Base-by-base conservation (phyloP, 768 basidiomycete genomes). In the Collybiopsis luxurians region DNA sequence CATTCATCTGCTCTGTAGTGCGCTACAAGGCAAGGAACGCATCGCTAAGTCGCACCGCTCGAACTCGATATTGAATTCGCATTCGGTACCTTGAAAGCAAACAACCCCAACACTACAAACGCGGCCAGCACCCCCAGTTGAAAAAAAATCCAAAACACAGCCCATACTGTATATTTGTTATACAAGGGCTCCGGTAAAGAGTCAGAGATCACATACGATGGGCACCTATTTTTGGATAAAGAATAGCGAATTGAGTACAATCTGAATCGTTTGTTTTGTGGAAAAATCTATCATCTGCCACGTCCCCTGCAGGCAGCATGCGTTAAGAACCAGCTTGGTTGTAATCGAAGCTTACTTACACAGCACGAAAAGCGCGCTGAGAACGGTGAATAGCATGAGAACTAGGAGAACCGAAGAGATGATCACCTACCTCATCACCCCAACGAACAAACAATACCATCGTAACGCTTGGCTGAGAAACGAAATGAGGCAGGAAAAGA, bases 191-290 rank as follows among this genome's bases (percentile, higher is more conserved):
- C 44, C 48, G 23, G 19, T 5, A 13, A 34, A 34, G 5, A 34
- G 45, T 36, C 57, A 15, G 43, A 30, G 5, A 6, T 34, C 31
- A 69, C 82, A 58, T 70, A 90, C 92, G 70, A 65, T 93, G 90
- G n/a, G 90, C 79, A 39, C 82, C 78, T 52, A 90, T 77, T 5
- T 73, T 69, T 17, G 90, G 89, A 70, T 79, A 93, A 51, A 98
- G 68, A 44, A 93, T 73, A 17, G 83, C 73, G 67, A 93, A 96
- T 64, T 98, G 95, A 2, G 93, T 92, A 57, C 91, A 90, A 66
- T 96, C 95, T 1, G 92, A 94, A 65, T 94, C 91, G 65, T 96
- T 96, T 26, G 86, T 81, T 76, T 96, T 96, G 66, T 94, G 91
- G 73, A 95, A 97, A 73, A 95, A 92, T 55, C 90, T 82, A 67